Evolutionary conservation across 768 basidiomycete species (phyloP).

Genomic region (Brasilioporus rufonigricans): DNA sequence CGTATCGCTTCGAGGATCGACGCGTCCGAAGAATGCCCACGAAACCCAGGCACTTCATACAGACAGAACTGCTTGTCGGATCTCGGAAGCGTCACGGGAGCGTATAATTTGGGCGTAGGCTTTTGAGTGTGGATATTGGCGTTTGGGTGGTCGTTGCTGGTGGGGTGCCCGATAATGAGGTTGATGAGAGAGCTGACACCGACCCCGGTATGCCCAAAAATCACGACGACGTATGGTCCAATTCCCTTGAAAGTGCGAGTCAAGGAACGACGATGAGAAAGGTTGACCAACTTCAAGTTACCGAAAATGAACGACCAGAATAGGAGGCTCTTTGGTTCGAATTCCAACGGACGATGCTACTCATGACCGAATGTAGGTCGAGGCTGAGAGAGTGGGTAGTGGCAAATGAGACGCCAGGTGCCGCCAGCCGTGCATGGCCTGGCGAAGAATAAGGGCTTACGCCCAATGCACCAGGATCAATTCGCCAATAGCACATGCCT

Average conservation of each 20-base stretch:
- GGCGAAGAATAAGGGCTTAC: neutral
- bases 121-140: neutral
- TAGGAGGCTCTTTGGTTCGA: neutral
- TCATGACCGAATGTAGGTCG: neutral
- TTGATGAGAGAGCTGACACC: slow-evolving; percentile 31
- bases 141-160: slow-evolving; percentile 15
- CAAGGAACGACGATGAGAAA: neutral
- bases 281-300: neutral
- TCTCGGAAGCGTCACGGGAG: neutral
- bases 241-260: neutral
- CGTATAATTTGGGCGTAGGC: neutral
- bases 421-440: neutral
- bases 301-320: neutral
- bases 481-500: slow-evolving; percentile 2
- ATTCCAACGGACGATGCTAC: neutral
- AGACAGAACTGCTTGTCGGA: slow-evolving; percentile 7
- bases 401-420: neutral
- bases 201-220: slow-evolving; percentile 30
- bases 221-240: slow-evolving; percentile 22
- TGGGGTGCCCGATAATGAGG: slow-evolving; percentile 22
- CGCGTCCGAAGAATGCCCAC: slow-evolving; percentile 3
- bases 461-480: neutral
- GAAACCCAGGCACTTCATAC: slow-evolving; percentile 25
- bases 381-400: neutral
- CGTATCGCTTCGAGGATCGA: slow-evolving; percentile 16